Evolutionary conservation across 129 eudicot genomes (phyloP).

Genomic region (Lactuca sativa): DNA sequence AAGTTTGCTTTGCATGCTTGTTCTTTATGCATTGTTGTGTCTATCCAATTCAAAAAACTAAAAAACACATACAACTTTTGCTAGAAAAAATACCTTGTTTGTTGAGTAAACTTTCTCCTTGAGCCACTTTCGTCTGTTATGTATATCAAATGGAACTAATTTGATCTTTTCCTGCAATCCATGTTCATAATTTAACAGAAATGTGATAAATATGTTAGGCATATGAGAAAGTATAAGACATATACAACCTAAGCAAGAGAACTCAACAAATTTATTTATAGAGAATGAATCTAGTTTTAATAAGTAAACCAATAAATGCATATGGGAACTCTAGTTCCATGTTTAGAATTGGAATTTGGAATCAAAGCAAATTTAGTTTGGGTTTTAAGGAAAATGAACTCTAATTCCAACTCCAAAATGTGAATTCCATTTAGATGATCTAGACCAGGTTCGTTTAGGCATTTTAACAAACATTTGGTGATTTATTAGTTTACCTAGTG

Average conservation of each 20-base stretch:
- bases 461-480: constrained; percentile 24
- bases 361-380: background rate
- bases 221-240: constrained; percentile 80
- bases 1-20: background rate
- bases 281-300: background rate
- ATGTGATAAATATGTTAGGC: constrained; percentile 45
- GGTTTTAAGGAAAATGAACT: background rate
- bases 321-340: background rate
- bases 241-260: constrained; percentile 56
- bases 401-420: background rate
- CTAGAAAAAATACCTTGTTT: constrained; percentile 69
- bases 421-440: background rate
- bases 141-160: constrained; percentile 85
- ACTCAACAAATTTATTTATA: background rate
- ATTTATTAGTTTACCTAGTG: constrained; percentile 40
- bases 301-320: background rate
- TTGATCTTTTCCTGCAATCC: constrained; percentile 68
- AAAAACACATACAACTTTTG: too few relatives aligned
- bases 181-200: constrained; percentile 36
- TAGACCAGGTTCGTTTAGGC: constrained; percentile 13
- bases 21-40: background rate
- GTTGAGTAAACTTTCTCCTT: constrained; percentile 83
- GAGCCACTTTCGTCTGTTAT: constrained; percentile 84
- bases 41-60: background rate
- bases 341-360: constrained; percentile 1